Base-by-base conservation (phyloP, 257 asterid species). In the Echium plantagineum region DNA sequence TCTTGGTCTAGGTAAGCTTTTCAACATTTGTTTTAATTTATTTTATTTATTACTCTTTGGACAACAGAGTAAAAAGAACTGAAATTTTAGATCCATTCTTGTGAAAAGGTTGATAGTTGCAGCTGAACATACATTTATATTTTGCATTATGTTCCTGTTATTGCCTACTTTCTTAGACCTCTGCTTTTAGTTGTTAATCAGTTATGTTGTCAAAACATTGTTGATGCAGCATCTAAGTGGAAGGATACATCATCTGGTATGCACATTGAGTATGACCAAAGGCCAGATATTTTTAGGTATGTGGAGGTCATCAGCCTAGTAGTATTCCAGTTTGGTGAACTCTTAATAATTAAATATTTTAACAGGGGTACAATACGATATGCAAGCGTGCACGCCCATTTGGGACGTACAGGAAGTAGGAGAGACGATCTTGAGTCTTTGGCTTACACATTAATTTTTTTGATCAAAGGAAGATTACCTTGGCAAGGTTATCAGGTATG, bases 401-500 rank as follows among this genome's bases (percentile, higher is more conserved):
- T 93, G 82, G 98, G 98, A 24, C 89, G 97, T 48, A 93, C 97
- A 2, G 97, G 98, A 69, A 91, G 98, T 74, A 77, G 98, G 71
- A 88, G 98, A 74, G 98, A 91, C 49, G 98, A 91, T 73, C 96
- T 88, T n/a, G 98, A 91, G 74, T 90, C 97, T 17, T 76, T 90
- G 59, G 97, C 97, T 1, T 90, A 90, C 77, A 90, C 97, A 5
- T 74, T 90, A 60, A 90, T 90, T 76, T 90, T 90, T 80, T 94
- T 90, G 52, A 83, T 87, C 35, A 87, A 85, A 73, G 96, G 98
- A 72, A 80, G 98, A 81, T 77, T 91, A 47, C 98, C 98, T 4
- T 91, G 98, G 98, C 98, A 91, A 79, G 96, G 98, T 49, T 91
- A 91, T 80, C 98, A 91, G 96, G 98, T 88, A 73, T 57, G 66